Conservation (phyloP, 441 rosid genomes). For the Corymbia citriodora region DNA sequence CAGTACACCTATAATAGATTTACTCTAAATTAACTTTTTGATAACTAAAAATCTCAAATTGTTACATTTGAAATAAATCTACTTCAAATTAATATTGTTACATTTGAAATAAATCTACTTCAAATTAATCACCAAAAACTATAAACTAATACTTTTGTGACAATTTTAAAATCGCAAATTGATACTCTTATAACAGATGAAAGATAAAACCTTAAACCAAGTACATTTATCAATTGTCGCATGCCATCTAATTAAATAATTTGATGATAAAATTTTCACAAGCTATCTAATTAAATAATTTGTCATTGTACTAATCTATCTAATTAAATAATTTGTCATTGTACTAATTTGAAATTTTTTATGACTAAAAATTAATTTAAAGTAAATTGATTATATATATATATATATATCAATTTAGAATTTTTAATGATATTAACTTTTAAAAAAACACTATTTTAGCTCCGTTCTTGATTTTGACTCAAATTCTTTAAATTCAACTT, state of each 20-base stretch:
- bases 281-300: not conserved
- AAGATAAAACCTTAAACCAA: rapidly evolving
- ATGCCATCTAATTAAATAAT: rapidly evolving
- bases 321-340: rapidly evolving
- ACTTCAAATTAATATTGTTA: rapidly evolving
- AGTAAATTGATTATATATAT: rapidly evolving
- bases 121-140: rapidly evolving
- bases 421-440: rapidly evolving
- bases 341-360: rapidly evolving
- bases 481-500: not conserved
- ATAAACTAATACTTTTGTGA: rapidly evolving
- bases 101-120: rapidly evolving
- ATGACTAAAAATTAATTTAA: rapidly evolving
- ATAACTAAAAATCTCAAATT: rapidly evolving
- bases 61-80: rapidly evolving
- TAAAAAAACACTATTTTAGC: not conserved
- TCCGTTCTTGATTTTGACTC: rapidly evolving
- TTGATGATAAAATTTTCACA: rapidly evolving
- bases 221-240: rapidly evolving
- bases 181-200: no score
- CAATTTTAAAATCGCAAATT: rapidly evolving
- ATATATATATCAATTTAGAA: rapidly evolving
- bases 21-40: not conserved
- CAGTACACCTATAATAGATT: rapidly evolving
- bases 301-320: rapidly evolving